Evolutionary conservation across 768 basidiomycete species (phyloP), one percentile per base, ranked within the genome.

Genomic region (Fistulinella prunicolor): DNA sequence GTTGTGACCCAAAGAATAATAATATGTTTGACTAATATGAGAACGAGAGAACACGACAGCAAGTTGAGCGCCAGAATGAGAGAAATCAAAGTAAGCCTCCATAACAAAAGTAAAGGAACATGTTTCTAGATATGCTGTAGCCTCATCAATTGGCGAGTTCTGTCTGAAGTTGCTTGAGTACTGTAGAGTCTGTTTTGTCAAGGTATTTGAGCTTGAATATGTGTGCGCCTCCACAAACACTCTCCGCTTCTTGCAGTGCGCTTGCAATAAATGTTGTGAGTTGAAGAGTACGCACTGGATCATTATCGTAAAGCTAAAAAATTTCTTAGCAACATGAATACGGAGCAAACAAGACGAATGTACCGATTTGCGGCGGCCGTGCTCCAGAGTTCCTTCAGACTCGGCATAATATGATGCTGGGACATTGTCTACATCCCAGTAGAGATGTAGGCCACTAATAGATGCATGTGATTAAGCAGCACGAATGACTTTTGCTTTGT

Each of bases 311-410:
- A 12, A 85, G 61, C 92, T 94, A 57, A 10, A 46, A 47, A 47
- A 26, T 26, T 26, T 32, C n/a, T 60, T n/a, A 54, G 38, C 20
- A 28, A 42, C 40, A 51, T 50, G 37, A 26, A 26, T 17, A 34
- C n/a, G 19, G 44, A 44, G 28, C 13, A 44, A 13, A 49, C 4
- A 23, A 22, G 21, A 38, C 39, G 3, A 16, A 68, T 78, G 29
- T 63, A 93, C 92, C 47, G 71, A 69, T 70, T 83, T 80, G 36
- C 89, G 80, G 26, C 92, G 85, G n/a, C 75, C 69, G 54, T 85
- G 85, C 64, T 94, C 92, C 6, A 80, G 72, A 1, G 87, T 90
- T 8, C 77, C 83, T 63, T 86, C 77, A 9, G 79, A 78, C n/a
- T 75, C 77, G 32, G 78, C 75, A 58, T 79, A 88, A 58, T 80